Evolutionary conservation across 441 rosid genomes (phyloP).

Genomic region (Populus trichocarpa): DNA sequence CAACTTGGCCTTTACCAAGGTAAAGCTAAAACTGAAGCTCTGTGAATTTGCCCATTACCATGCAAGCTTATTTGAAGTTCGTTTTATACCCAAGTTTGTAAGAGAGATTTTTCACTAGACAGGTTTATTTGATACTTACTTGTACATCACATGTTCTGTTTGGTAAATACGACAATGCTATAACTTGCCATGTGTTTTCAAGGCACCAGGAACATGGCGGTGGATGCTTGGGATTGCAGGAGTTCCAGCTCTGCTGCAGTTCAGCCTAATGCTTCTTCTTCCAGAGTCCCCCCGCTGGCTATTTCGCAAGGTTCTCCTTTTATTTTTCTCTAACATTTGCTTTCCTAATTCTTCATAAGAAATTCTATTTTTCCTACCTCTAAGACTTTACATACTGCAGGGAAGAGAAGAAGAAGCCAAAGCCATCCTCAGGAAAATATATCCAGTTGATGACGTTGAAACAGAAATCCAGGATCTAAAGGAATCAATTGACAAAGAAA

Average conservation of each 20-base stretch:
- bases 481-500: slow-evolving; percentile 57
- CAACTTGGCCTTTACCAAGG: slow-evolving; percentile 71
- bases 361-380: not conserved
- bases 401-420: slow-evolving; percentile 68
- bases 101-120: not conserved
- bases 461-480: slow-evolving; percentile 53
- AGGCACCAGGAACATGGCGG: slow-evolving; percentile 78
- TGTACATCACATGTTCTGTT: no score
- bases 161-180: not conserved
- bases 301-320: slow-evolving; percentile 45
- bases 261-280: slow-evolving; percentile 53
- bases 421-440: slow-evolving; percentile 51
- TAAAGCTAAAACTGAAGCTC: slow-evolving; percentile 12
- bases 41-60: not conserved
- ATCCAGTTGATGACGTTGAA: slow-evolving; percentile 47
- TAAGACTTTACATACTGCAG: slow-evolving; percentile 23
- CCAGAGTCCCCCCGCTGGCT: slow-evolving; percentile 91
- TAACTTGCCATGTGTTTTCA: not conserved
- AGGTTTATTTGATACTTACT: no score
- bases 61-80: no score
- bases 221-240: slow-evolving; percentile 97
- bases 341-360: not conserved
- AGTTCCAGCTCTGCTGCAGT: slow-evolving; percentile 69
- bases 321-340: not conserved
- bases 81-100: not conserved